phyloP scores from a whole-genome alignment of 2,329 filamentous ascomycete species.

The Colletotrichum sp. region DNA sequence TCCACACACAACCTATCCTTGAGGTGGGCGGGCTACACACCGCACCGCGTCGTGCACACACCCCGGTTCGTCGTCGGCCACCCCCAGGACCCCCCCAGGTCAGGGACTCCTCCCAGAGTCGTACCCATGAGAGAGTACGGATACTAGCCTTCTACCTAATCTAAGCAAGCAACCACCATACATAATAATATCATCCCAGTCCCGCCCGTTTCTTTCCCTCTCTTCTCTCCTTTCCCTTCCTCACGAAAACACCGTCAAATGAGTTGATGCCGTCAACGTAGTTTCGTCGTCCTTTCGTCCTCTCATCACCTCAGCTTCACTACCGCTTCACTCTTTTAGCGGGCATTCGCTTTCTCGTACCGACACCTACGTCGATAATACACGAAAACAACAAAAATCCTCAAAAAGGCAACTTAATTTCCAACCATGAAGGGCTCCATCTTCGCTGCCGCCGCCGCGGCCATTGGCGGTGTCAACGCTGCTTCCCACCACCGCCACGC shows the following conservation, averaged over 20 bases:
- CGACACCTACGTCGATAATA: conserved; percentile 30
- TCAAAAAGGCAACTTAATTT: conserved; percentile 33
- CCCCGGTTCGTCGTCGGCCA: neutral
- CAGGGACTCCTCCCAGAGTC: conserved; percentile 6
- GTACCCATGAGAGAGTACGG: conserved; percentile 15
- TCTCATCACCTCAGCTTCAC: conserved; percentile 41
- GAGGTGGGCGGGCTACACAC: conserved; percentile 14
- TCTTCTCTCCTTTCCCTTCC: conserved; percentile 37
- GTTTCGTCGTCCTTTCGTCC: conserved; percentile 60
- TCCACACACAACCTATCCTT: neutral
- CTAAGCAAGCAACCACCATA: conserved; percentile 13
- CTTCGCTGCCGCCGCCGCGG: conserved; percentile 69
- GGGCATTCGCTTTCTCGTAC: conserved; percentile 68
- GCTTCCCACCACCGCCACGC: conserved; percentile 65
- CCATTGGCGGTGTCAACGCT: conserved; percentile 60
- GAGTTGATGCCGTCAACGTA: conserved; percentile 57
- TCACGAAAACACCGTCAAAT: conserved; percentile 51
- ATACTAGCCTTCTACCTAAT: conserved; percentile 19
- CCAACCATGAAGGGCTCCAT: conserved; percentile 77
- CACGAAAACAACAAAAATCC: conserved; percentile 26
- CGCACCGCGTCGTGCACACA: conserved; percentile 19
- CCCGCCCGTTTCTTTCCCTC: conserved; percentile 37
- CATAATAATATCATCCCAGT: conserved; percentile 48
- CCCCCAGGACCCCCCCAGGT: neutral
- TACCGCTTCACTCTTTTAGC: conserved; percentile 90